phyloP scores from a whole-genome alignment of 2,329 filamentous ascomycete species.

The Pestalotiopsis sp. region DNA sequence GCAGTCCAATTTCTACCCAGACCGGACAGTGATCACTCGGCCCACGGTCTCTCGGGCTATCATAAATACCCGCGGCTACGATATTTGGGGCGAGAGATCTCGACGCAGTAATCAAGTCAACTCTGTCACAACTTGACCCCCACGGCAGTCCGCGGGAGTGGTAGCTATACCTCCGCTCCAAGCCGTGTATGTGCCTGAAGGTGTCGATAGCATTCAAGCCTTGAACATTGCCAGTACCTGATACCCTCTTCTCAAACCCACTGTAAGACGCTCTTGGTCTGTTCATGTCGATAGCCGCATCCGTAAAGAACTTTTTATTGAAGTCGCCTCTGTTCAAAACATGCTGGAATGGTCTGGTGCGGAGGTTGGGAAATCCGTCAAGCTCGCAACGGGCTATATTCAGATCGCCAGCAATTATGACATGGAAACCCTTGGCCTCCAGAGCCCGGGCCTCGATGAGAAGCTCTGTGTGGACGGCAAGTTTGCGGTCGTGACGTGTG shows the following conservation, averaged over 20 bases:
- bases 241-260: slow-evolving; percentile 20
- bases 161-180: slow-evolving; percentile 51
- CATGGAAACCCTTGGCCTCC: slow-evolving; percentile 41
- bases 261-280: slow-evolving; percentile 16
- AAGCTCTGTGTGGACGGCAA: slow-evolving; percentile 48
- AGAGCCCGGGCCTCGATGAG: slow-evolving; percentile 45
- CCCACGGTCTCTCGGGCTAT: slow-evolving; percentile 46
- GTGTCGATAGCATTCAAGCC: slow-evolving; percentile 44
- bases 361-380: slow-evolving; percentile 46
- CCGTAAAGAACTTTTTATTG: slow-evolving; percentile 47
- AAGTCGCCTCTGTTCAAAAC: slow-evolving; percentile 55
- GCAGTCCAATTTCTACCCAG: slow-evolving; percentile 37
- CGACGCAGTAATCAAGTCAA: slow-evolving; percentile 54
- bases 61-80: slow-evolving; percentile 33
- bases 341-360: slow-evolving; percentile 48
- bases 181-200: slow-evolving; percentile 47
- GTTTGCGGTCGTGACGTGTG: slow-evolving; percentile 54
- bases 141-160: slow-evolving; percentile 45
- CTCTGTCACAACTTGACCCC: slow-evolving; percentile 55
- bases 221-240: slow-evolving; percentile 18
- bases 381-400: slow-evolving; percentile 45
- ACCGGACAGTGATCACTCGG: slow-evolving; percentile 58
- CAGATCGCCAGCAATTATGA: slow-evolving; percentile 55
- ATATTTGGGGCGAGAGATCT: slow-evolving; percentile 32
- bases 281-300: slow-evolving; percentile 20